Base-by-base conservation (phyloP, 2,329 filamentous ascomycete species). In the Cladosporium cucumerinum region DNA sequence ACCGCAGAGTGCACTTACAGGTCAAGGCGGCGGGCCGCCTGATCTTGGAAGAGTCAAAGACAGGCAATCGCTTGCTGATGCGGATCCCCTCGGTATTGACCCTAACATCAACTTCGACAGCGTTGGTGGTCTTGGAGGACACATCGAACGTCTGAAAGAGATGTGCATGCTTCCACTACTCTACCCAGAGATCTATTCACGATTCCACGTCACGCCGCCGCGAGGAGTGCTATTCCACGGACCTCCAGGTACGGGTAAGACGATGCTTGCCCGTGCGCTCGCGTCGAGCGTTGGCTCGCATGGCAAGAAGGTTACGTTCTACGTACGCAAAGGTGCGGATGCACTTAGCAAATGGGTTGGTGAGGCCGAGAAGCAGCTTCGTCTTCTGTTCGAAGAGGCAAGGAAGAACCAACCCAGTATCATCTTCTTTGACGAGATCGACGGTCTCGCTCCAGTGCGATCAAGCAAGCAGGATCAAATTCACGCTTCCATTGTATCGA, bases 391-490 rank as follows among this genome's bases (percentile, higher is more conserved):
- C 69, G 95, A 98, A 72, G 95, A 99, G 78, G 95, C 95, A 18
- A 86, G 94, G 67, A 95, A 93, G 76, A 98, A 90, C 1, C 95
- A 99, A 74, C 95, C 95, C 0, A 98, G 94, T 77, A 99, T 99
- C 78, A 99, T 99, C 77, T 99, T 99, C 82, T 98, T 99, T 72
- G 95, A 99, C 76, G 95, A 99, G 77, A 99, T 99, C 70, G 95
- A 99, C 79, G 95, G 95, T 63, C 84, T 99, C 69, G 95, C 95
- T 2, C 96, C 95, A 60, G 95, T 98, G 36, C 87, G 95, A 71
- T 98, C 95, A 14, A 97, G 94, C 78, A 98, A 98, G 77, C 94
- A 98, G 79, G 95, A 99, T 76, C 95, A 99, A 78, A 98, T 98
- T 66, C 95, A 99, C 78, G 93, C 95, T 6, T 98, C 94, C 2